phyloP scores from a whole-genome alignment of 2,329 filamentous ascomycete species.

The Colletotrichum higginsianum region DNA sequence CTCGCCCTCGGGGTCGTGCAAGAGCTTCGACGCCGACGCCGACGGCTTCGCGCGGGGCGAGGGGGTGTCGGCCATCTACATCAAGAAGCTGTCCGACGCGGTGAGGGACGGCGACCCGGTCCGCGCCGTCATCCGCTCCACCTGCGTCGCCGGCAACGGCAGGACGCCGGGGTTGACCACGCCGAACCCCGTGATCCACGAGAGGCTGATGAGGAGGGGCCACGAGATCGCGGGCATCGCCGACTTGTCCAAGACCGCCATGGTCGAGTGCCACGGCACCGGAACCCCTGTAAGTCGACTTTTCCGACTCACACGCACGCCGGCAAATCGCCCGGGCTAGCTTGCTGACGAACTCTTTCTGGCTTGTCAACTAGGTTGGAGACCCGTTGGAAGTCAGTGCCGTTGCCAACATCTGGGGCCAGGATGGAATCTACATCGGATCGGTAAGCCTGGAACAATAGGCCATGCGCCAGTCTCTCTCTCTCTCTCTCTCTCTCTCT shows the following conservation, averaged over 20 bases:
- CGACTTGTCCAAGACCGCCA: constrained; percentile 48
- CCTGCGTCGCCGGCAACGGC: constrained; percentile 59
- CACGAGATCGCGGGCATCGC: constrained; percentile 52
- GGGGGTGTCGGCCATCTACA: constrained; percentile 58
- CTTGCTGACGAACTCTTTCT: no score
- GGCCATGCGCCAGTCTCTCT: background rate
- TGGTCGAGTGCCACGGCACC: constrained; percentile 58
- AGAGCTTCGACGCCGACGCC: constrained; percentile 59
- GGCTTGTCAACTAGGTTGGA: constrained; percentile 53
- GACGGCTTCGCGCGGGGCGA: constrained; percentile 68
- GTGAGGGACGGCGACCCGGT: constrained; percentile 62
- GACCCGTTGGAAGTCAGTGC: constrained; percentile 61
- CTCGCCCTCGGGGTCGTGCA: constrained; percentile 50
- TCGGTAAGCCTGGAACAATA: constrained; percentile 25
- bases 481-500: no score
- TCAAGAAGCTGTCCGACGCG: constrained; percentile 64
- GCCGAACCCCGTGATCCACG: constrained; percentile 55
- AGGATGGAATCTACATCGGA: constrained; percentile 48
- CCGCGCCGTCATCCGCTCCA: constrained; percentile 56
- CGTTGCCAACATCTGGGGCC: constrained; percentile 50
- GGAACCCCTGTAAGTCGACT: constrained; percentile 56
- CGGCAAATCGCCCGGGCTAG: no score
- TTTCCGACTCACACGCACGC: constrained; percentile 21
- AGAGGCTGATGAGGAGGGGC: constrained; percentile 52
- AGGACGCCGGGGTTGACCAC: constrained; percentile 56